phyloP scores from a whole-genome alignment of 805 yeast species.

The Ogataea siamensis region DNA sequence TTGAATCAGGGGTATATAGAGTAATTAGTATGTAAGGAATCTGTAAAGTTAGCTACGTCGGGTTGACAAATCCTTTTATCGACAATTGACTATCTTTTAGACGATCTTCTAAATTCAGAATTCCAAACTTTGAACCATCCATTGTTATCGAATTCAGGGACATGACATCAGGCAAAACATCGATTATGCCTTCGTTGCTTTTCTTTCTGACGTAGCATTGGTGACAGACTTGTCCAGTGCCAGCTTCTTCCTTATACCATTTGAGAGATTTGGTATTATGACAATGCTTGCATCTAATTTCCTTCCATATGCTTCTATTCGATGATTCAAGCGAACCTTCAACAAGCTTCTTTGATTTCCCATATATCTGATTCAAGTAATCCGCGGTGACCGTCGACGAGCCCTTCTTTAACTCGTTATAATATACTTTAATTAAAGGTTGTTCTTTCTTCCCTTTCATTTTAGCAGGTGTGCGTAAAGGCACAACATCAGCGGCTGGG shows the following conservation, averaged over 20 bases:
- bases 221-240: slow-evolving; percentile 21
- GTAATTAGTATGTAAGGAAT: slow-evolving; percentile 1
- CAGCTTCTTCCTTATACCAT: slow-evolving; percentile 21
- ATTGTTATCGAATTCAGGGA: slow-evolving; percentile 10
- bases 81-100: slow-evolving; percentile 16
- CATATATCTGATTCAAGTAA: slow-evolving; percentile 13
- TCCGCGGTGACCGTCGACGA: slow-evolving; percentile 9
- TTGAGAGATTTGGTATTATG: slow-evolving; percentile 19
- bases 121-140: slow-evolving; percentile 26
- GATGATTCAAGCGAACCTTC: too few species aligned
- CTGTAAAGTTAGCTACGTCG: slow-evolving; percentile 18
- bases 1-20: slow-evolving; percentile 39
- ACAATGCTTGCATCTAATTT: slow-evolving; percentile 24
- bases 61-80: slow-evolving; percentile 24
- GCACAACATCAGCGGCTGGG: slow-evolving; percentile 21
- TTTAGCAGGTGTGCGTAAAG: slow-evolving; percentile 34
- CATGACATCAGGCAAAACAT: slow-evolving; percentile 26
- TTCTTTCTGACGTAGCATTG: slow-evolving; percentile 28
- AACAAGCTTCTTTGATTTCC: slow-evolving; percentile 2
- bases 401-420: slow-evolving; percentile 34
- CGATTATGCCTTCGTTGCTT: slow-evolving; percentile 24
- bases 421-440: slow-evolving; percentile 41
- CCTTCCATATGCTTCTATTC: too few species aligned
- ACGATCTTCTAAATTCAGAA: slow-evolving; percentile 14
- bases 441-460: slow-evolving; percentile 27